Evolutionary conservation across 2,329 filamentous ascomycete species (phyloP).

Genomic region (Corinectria fuckeliana): DNA sequence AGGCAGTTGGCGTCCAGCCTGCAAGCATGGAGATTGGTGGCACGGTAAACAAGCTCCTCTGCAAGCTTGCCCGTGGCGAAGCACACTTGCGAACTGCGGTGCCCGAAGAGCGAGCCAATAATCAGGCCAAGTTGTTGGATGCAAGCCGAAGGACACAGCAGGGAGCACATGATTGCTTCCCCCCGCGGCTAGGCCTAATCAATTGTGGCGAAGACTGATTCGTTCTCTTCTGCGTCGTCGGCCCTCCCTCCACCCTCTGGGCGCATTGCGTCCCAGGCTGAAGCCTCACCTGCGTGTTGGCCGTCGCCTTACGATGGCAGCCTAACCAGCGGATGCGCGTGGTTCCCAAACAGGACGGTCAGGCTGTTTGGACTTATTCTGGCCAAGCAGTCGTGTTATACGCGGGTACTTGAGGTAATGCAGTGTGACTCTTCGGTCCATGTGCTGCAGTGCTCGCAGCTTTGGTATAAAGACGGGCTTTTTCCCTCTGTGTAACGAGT

Average conservation of each 20-base stretch:
- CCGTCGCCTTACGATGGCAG: neutral
- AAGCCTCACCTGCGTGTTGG: neutral
- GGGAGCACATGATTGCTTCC: neutral
- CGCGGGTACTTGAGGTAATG: too few species aligned
- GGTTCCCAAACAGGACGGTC: neutral
- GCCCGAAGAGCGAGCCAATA: neutral
- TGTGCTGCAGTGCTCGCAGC: neutral
- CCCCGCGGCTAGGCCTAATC: neutral
- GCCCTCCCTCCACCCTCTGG: neutral
- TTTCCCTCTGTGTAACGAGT: neutral
- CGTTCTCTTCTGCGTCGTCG: neutral
- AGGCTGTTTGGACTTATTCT: too few species aligned
- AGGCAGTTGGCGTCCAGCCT: too few species aligned
- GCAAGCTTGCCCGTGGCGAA: too few species aligned
- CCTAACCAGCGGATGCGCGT: neutral
- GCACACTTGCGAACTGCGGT: neutral
- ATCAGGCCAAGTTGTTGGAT: neutral
- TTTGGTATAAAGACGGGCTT: neutral
- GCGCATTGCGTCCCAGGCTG: neutral
- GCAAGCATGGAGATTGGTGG: too few species aligned
- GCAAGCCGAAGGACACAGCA: neutral
- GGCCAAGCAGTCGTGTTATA: too few species aligned
- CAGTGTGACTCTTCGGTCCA: neutral
- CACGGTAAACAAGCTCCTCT: too few species aligned
- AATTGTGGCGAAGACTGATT: neutral